Percentiles rank a stretch among this genome's conserved stretches.
These are phyloP conservation scores for Tribonema minus DNA, from an alignment of 108 stramenopile genomes.

Conservation along the genomic window DNA sequence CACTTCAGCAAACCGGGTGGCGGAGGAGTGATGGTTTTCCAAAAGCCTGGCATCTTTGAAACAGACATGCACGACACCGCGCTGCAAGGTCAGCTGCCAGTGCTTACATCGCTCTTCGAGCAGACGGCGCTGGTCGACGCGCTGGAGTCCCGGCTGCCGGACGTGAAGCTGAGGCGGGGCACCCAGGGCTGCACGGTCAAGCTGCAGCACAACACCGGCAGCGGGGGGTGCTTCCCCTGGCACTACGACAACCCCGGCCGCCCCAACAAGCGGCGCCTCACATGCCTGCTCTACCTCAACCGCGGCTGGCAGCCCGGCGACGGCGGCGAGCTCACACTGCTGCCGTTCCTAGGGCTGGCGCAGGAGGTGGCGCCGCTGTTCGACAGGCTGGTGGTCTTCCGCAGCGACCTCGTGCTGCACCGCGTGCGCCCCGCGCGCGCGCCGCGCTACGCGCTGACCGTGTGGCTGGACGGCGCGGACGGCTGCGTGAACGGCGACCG, in stretches of 20 bases:
- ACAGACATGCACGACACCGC: slow-evolving; percentile 27
- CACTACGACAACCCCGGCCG: slow-evolving; percentile 50
- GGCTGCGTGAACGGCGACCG: background rate
- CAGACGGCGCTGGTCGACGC: slow-evolving; percentile 29
- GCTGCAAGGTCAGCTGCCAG: slow-evolving; percentile 1
- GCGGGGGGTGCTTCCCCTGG: slow-evolving; percentile 39
- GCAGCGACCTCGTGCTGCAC: slow-evolving; percentile 35
- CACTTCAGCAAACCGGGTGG: slow-evolving; percentile 28
- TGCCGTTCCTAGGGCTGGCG: slow-evolving; percentile 36
- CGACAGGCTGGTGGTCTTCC: slow-evolving; percentile 43
- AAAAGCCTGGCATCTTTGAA: slow-evolving; percentile 45
- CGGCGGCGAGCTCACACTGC: slow-evolving; percentile 40
- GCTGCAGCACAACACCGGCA: slow-evolving; percentile 40
- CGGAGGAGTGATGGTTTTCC: background rate
- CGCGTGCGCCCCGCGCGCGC: slow-evolving; percentile 24
- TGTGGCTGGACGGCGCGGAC: slow-evolving; percentile 27
- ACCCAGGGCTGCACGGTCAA: slow-evolving; percentile 29
- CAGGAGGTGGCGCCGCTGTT: slow-evolving; percentile 23
- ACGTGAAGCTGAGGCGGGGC: slow-evolving; percentile 13
- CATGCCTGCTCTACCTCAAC: slow-evolving; percentile 45
- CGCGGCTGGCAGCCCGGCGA: slow-evolving; percentile 42
- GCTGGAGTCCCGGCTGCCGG: slow-evolving; percentile 1
- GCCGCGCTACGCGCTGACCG: slow-evolving; percentile 23
- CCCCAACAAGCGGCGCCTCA: slow-evolving; percentile 38
- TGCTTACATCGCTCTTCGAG: slow-evolving; percentile 30